Evolutionary conservation across 805 yeast genomes (phyloP).

Genomic region (Priceomyces castillae): DNA sequence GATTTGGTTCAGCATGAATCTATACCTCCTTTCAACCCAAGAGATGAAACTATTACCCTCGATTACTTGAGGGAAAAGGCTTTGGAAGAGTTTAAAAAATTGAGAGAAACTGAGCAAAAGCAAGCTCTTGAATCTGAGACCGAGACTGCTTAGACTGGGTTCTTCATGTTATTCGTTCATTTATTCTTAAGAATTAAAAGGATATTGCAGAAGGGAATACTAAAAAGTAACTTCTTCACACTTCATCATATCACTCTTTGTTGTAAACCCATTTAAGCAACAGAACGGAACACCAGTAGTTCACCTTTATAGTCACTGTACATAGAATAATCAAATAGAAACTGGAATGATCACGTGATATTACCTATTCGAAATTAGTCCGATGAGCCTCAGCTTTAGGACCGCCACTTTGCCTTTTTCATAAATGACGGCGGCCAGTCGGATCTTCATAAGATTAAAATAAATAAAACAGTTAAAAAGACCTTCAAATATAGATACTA

Average conservation of each 20-base stretch:
- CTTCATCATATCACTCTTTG: too few species aligned
- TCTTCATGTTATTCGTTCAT: background rate
- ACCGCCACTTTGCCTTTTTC: conserved; percentile 1
- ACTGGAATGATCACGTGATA: background rate
- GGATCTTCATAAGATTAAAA: background rate
- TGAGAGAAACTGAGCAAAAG: conserved; percentile 12
- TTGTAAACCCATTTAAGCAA: too few species aligned
- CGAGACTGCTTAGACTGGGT: background rate
- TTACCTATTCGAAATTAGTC: background rate
- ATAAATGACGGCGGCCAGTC: background rate
- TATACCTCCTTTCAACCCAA: conserved; percentile 56
- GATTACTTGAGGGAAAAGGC: conserved; percentile 53
- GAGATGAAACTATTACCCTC: conserved; percentile 65
- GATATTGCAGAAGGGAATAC: too few species aligned
- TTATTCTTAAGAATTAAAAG: too few species aligned
- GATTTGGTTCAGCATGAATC: conserved; percentile 59
- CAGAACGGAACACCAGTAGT: background rate
- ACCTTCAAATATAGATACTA: too few species aligned
- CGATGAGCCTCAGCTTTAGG: background rate
- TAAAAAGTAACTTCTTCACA: too few species aligned
- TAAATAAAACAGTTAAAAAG: background rate
- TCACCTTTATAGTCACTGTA: background rate
- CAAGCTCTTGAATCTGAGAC: background rate
- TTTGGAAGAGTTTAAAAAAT: conserved; percentile 29
- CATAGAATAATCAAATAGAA: too few species aligned